phyloP scores from a whole-genome alignment of 116 monocot genomes.

The Zostera marina region DNA sequence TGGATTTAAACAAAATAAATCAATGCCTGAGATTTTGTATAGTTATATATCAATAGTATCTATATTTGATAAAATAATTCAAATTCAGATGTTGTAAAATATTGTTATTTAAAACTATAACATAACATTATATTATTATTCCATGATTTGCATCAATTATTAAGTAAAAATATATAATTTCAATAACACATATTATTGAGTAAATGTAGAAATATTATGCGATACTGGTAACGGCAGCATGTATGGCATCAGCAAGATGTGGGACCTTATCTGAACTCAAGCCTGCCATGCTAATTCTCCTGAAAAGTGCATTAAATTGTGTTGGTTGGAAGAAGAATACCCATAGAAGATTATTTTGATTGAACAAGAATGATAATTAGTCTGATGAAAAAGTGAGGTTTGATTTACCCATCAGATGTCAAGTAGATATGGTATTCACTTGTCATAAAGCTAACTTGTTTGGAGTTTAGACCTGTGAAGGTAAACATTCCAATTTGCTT shows the following conservation, averaged over 20 bases:
- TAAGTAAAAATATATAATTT: too few relatives aligned
- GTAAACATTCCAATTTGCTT: constrained; percentile 33
- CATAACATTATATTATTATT: too few relatives aligned
- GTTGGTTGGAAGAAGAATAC: background rate
- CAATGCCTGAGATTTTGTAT: too few relatives aligned
- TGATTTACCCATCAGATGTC: constrained; percentile 24
- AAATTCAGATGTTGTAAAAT: too few relatives aligned
- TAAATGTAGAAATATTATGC: background rate
- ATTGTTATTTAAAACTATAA: too few relatives aligned
- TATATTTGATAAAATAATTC: too few relatives aligned
- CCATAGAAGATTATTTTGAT: too few relatives aligned
- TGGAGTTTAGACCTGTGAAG: constrained; percentile 22
- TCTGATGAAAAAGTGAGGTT: background rate
- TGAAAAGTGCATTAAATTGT: constrained; percentile 1
- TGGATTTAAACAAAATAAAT: too few relatives aligned
- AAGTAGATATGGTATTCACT: constrained; percentile 24
- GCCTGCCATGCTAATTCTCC: constrained; percentile 27
- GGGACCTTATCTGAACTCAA: constrained; percentile 19
- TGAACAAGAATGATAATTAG: background rate
- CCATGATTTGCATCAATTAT: too few relatives aligned
- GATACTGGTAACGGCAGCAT: constrained; percentile 13
- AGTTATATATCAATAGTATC: too few relatives aligned
- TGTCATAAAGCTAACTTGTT: constrained; percentile 25
- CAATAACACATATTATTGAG: too few relatives aligned
- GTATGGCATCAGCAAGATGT: constrained; percentile 19